phyloP scores from a whole-genome alignment of 805 yeast species.

The Groenewaldozyma tartarivorans region DNA sequence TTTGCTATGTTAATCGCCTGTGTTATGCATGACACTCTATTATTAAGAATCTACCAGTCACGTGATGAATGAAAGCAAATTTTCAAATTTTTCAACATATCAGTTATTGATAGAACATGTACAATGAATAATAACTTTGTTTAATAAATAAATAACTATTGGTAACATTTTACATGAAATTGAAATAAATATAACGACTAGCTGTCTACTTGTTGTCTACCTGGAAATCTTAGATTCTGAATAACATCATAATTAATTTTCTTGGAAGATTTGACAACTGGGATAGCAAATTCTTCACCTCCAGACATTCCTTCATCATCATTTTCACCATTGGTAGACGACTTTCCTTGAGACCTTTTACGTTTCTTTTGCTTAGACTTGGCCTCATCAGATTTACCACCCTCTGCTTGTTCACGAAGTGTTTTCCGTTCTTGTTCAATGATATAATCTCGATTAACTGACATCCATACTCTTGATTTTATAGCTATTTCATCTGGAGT shows the following conservation, averaged over 20 bases:
- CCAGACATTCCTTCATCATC: neutral
- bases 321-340: neutral
- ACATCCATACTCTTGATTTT: constrained; percentile 84
- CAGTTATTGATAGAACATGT: no score
- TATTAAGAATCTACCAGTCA: no score
- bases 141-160: no score
- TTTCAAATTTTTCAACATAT: no score
- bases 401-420: constrained; percentile 78
- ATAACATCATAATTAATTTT: constrained; percentile 56
- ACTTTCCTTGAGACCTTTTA: neutral
- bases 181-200: no score
- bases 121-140: no score
- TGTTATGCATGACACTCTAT: no score
- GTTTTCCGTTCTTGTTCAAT: constrained; percentile 78
- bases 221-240: neutral
- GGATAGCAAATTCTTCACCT: neutral
- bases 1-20: no score
- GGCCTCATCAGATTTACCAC: constrained; percentile 49
- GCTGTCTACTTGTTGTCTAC: no score
- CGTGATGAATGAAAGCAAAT: no score
- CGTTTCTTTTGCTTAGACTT: neutral
- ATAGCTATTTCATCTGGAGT: constrained; percentile 58
- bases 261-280: constrained; percentile 37
- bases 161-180: no score
- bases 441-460: constrained; percentile 76